A percentile compares a stretch with the other conserved stretches of the same genome.
Conservation (phyloP, 441 rosid species). For the Pelargonium myrrhifolium region DNA sequence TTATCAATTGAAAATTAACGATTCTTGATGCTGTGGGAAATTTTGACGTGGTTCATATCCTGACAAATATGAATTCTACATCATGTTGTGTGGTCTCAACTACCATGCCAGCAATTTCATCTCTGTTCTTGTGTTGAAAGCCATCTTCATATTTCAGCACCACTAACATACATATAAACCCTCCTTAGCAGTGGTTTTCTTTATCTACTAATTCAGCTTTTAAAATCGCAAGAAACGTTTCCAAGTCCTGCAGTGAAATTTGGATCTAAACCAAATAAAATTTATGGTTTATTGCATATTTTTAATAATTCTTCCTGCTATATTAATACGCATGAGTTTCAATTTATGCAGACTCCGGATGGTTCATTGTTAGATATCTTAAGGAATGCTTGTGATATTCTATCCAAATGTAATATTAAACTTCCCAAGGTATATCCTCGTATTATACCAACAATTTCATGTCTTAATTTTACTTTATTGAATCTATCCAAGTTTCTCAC, state of each 20-base stretch:
- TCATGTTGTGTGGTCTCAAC: background rate
- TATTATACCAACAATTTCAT: background rate
- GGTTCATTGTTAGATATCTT: conserved; percentile 80
- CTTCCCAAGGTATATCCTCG: conserved; percentile 57
- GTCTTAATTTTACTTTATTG: background rate
- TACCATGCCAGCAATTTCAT: background rate
- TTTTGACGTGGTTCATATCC: background rate
- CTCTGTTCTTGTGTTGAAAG: background rate
- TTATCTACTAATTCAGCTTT: background rate
- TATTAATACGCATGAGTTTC: conserved; percentile 8
- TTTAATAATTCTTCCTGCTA: conserved; percentile 10
- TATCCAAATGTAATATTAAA: conserved; percentile 55
- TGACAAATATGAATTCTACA: background rate
- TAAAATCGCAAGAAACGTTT: background rate
- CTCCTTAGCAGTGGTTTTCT: background rate
- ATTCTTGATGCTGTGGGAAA: background rate
- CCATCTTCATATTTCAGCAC: too few species aligned
- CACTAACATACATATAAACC: too few species aligned
- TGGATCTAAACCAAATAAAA: background rate
- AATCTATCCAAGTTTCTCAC: conserved; percentile 4
- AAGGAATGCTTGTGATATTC: conserved; percentile 82
- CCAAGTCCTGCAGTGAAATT: background rate
- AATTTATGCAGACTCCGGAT: conserved; percentile 74
- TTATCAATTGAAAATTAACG: background rate
- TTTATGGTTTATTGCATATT: background rate